phyloP scores from a whole-genome alignment of 768 basidiomycete species.

The Leccinum fibrillosum region DNA sequence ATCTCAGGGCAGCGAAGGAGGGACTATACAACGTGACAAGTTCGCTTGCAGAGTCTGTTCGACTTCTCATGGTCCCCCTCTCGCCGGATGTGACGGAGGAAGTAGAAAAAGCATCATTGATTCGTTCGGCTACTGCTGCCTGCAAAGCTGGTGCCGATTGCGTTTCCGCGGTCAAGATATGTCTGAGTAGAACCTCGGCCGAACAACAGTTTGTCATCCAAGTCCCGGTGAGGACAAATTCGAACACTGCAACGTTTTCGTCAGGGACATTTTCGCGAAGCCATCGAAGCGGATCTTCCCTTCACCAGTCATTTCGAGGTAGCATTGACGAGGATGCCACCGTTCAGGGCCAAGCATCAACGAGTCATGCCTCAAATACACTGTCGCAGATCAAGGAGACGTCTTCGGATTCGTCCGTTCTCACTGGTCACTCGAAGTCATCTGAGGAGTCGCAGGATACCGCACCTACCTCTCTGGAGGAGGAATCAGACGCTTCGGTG shows the following conservation, averaged over 20 bases:
- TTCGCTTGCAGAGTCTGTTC: conserved; percentile 83
- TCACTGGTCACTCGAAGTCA: conserved; percentile 41
- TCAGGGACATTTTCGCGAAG: conserved; percentile 47
- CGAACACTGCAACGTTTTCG: conserved; percentile 42
- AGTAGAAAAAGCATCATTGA: conserved; percentile 70
- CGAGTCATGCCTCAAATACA: conserved; percentile 18
- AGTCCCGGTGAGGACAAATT: conserved; percentile 49
- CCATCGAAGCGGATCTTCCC: conserved; percentile 36
- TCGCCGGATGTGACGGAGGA: conserved; percentile 62
- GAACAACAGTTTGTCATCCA: conserved; percentile 66
- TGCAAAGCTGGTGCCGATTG: conserved; percentile 88
- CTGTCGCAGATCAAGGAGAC: conserved; percentile 32
- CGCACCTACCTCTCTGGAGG: conserved; percentile 47
- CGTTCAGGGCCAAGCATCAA: conserved; percentile 45
- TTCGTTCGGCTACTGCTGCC: conserved; percentile 85
- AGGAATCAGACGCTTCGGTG: conserved; percentile 38
- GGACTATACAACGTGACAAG: conserved; percentile 82
- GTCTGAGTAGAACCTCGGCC: conserved; percentile 60
- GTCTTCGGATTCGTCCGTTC: conserved; percentile 51
- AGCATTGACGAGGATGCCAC: conserved; percentile 58
- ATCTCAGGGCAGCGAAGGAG: conserved; percentile 71
- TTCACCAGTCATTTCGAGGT: conserved; percentile 35
- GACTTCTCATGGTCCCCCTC: conserved; percentile 60
- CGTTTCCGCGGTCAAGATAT: conserved; percentile 80
- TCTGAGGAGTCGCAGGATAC: conserved; percentile 48